Conservation (phyloP, 2,329 filamentous ascomycete genomes). For the Scedosporium boydii region DNA sequence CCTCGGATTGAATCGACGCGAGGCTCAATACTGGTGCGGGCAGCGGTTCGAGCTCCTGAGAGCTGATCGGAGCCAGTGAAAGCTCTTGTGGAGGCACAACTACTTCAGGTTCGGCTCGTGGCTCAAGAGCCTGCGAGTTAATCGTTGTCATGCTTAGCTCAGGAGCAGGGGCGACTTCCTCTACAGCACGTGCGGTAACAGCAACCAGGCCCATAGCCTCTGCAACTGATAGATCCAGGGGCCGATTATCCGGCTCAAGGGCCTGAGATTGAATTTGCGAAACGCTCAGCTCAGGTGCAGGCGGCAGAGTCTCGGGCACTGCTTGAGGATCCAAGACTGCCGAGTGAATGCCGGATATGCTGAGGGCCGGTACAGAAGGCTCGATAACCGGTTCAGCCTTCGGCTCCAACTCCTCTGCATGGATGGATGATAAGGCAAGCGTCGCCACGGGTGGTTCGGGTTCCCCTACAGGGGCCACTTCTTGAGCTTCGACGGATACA, state of each 20-base stretch:
- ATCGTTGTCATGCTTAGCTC: conserved; percentile 14
- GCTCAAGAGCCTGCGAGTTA: conserved; percentile 15
- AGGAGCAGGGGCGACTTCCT: conserved; percentile 11
- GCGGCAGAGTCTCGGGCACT: conserved; percentile 19
- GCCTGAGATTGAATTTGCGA: conserved; percentile 20
- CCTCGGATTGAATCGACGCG: conserved; percentile 1
- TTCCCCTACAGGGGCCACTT: conserved; percentile 27
- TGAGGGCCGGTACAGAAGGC: conserved; percentile 13
- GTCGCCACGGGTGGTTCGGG: conserved; percentile 6
- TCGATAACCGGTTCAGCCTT: conserved; percentile 14
- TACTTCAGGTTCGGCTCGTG: conserved; percentile 19
- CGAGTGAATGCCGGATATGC: conserved; percentile 13
- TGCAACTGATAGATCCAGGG: conserved; percentile 2
- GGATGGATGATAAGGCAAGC: conserved; percentile 17
- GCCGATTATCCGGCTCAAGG: conserved; percentile 11
- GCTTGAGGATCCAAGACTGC: conserved; percentile 17
- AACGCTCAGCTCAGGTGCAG: conserved; percentile 21
- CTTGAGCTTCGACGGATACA: conserved; percentile 33
- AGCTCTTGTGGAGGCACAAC: conserved; percentile 13
- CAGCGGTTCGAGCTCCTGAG: conserved; percentile 22
- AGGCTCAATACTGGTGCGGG: conserved; percentile 5
- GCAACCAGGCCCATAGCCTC: neutral
- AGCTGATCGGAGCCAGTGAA: conserved; percentile 20
- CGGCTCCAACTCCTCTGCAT: conserved; percentile 18
- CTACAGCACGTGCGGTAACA: neutral